phyloP scores from a whole-genome alignment of 352 stramenopile genomes.

The Phytophthora aleatoria region DNA sequence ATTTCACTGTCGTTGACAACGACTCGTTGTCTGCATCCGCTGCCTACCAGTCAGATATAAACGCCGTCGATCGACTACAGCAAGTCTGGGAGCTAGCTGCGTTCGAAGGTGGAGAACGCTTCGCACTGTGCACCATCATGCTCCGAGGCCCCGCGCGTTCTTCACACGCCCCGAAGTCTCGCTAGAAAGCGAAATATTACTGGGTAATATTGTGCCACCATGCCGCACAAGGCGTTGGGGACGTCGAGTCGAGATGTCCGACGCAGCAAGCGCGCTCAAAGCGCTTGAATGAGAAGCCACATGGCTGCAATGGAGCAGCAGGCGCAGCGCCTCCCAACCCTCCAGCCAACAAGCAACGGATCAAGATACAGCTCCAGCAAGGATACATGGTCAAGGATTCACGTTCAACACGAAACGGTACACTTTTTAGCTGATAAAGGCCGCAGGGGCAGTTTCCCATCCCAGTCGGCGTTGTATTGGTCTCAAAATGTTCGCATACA shows the following conservation, averaged over 20 bases:
- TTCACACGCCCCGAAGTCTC: no score
- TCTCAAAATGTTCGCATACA: constrained; percentile 21
- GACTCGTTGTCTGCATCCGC: constrained; percentile 3
- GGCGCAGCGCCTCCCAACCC: background rate
- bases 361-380: background rate
- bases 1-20: no score
- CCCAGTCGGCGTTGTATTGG: constrained; percentile 25
- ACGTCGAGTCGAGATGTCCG: no score
- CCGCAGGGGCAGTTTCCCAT: constrained; percentile 5
- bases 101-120: background rate
- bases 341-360: background rate
- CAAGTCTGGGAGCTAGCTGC: background rate
- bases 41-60: constrained; percentile 17
- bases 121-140: constrained; percentile 10
- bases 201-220: no score
- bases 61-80: constrained; percentile 16
- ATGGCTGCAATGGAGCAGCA: background rate
- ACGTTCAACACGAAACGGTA: constrained; percentile 4
- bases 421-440: constrained; percentile 12
- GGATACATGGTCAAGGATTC: background rate
- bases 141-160: background rate
- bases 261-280: no score
- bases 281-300: no score
- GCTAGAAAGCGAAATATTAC: no score
- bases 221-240: no score